Evolutionary conservation across 2,329 filamentous ascomycete species (phyloP), one percentile per base, ranked within the genome.

Genomic region (Colletotrichum spaethianum): DNA sequence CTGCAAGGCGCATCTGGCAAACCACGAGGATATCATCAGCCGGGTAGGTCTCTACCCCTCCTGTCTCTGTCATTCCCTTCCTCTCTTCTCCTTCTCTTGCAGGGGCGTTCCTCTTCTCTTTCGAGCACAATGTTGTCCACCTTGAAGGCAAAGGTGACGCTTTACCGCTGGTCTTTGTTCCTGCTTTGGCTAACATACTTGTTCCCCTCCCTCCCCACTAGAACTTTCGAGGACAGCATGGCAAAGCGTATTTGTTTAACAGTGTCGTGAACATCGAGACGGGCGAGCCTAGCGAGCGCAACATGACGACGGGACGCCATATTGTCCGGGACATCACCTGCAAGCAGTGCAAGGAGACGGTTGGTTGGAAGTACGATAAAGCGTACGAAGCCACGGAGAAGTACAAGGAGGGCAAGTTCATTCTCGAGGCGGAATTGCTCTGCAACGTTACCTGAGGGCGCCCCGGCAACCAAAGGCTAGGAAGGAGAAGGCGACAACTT

Each of bases 351-450:
- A 93, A 93, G 80, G 93, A 95, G 82, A 93, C 93, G 38, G 96
- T 99, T 64, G 96, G 96, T 44, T 99, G 96, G 96, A 98, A 98
- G 83, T 99, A 99, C 82, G 96, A 99, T 83, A 98, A 97, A 85
- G 96, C 96, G 1, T 98, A 93, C 81, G 96, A 99, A 85, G 83
- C 86, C 42, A 92, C 89, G 75, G 96, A 99, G 88, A 98, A 98
- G 85, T 99, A 99, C 85, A 99, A 99, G 86, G 96, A 99, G 87
- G 95, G 95, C 67, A 99, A 98, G 85, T 98, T 93, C 81, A 99
- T 99, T 72, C 88, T 99, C 69, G 96, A 98, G 86, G 94, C 93
- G 40, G 95, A 98, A 85, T 84, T 98, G 75, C 87, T 98, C 48
- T 96, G 93, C 82, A 92, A 91, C 76, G 95, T 98, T 73, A 89